Evolutionary conservation across 2,329 filamentous ascomycete genomes (phyloP).

Genomic region (Leptographium procerum): DNA sequence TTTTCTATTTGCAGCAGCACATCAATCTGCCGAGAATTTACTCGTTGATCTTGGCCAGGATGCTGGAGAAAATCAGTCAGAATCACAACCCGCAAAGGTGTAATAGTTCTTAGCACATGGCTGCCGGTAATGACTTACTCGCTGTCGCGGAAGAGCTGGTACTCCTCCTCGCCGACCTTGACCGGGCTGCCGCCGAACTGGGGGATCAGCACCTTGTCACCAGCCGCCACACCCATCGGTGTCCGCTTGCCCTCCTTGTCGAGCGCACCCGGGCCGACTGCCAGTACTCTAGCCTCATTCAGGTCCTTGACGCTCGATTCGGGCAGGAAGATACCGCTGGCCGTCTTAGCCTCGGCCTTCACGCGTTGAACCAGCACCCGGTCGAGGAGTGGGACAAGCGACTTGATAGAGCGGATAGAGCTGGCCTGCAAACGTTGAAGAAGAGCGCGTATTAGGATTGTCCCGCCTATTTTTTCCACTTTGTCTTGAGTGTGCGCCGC

Average conservation of each 20-base stretch:
- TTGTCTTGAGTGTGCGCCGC: background rate
- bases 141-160: constrained; percentile 88
- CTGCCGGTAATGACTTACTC: constrained; percentile 57
- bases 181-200: constrained; percentile 92
- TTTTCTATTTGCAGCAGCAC: background rate
- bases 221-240: constrained; percentile 67
- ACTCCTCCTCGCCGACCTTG: constrained; percentile 97
- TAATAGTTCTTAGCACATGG: background rate
- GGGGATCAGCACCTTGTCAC: constrained; percentile 92
- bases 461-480: background rate
- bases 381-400: constrained; percentile 90
- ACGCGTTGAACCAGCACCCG: constrained; percentile 95
- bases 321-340: constrained; percentile 92
- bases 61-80: constrained; percentile 38
- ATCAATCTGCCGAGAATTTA: constrained; percentile 35
- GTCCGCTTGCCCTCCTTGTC: constrained; percentile 86
- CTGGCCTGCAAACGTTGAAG: constrained; percentile 35
- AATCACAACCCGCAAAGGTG: background rate
- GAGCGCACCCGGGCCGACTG: constrained; percentile 79
- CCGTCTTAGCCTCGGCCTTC: constrained; percentile 95
- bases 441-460: background rate
- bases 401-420: constrained; percentile 88
- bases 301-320: constrained; percentile 96
- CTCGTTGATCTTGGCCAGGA: constrained; percentile 98
- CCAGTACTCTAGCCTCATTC: constrained; percentile 93